Evolutionary conservation across 257 asterid genomes (phyloP).

Genomic region (Petunia axillaris): DNA sequence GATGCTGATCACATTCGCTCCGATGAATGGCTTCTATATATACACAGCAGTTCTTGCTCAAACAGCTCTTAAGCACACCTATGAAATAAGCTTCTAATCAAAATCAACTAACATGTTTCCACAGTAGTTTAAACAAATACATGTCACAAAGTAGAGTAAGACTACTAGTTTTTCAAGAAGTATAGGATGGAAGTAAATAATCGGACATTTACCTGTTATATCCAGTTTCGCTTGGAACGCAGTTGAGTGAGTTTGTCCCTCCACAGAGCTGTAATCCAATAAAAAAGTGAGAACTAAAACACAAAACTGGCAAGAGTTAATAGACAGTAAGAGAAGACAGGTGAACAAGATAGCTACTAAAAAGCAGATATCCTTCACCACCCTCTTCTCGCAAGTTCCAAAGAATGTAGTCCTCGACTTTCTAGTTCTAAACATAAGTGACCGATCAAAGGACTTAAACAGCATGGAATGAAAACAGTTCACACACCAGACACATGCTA

Average conservation of each 20-base stretch:
- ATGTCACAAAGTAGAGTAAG: not conserved
- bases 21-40: constrained; percentile 35
- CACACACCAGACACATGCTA: not conserved
- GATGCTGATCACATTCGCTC: constrained; percentile 29
- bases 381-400: not conserved
- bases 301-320: not conserved
- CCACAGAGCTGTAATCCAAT: constrained; percentile 66
- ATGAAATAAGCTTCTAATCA: not conserved
- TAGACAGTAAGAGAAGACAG: too few species aligned
- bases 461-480: not conserved
- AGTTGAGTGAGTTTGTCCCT: constrained; percentile 88
- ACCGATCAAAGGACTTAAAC: not conserved
- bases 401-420: not conserved
- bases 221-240: constrained; percentile 85
- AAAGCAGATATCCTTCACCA: not conserved
- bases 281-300: not conserved
- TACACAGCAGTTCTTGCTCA: constrained; percentile 39
- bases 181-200: not conserved
- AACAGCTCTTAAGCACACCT: constrained; percentile 30
- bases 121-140: not conserved
- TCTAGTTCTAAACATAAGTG: not conserved
- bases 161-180: not conserved
- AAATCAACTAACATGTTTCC: not conserved
- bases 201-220: constrained; percentile 35
- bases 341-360: too few species aligned